Evolutionary conservation across 805 yeast species (phyloP), one percentile per base, ranked within the genome.

Genomic region (Kodamaea jinghongensis): DNA sequence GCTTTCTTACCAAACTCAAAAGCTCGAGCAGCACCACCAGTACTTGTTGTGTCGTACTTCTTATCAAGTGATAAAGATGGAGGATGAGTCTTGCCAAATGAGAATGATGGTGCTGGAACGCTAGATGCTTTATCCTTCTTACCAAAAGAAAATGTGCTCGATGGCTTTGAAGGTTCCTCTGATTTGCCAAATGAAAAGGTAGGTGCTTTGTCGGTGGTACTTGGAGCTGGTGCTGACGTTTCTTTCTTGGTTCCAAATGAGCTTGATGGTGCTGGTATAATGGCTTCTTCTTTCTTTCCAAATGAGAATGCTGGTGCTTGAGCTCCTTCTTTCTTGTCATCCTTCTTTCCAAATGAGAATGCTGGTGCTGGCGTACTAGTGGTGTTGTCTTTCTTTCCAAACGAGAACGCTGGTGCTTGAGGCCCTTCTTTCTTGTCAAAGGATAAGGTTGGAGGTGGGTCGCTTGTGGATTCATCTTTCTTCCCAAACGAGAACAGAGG

Each of bases 111-210:
- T 12, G 27, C 33, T 7, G 23, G 23, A 20, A 26, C 38, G 17
- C 16, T 25, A 26, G 32, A n/a, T 11, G 15, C 39, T 28, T 34
- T 44, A 11, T 40, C 39, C 27, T 34, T 38, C 17, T 27, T 20
- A 6, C 51, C 58, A 39, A 51, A 48, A 12, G 45, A 30, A n/a
- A 48, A 42, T 12, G 31, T 35, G 33, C 26, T 35, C 2, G 41
- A 16, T 17, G 30, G 36, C 16, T 23, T 31, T 6, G 48, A 41
- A 9, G 17, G 34, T 16, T 31, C 38, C 32, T 34, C 26, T n/a
- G 37, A 30, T 11, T 34, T 32, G 17, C 38, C 38, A 26, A 17
- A 26, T 22, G 34, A 17, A n/a, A 17, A 13, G 28, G 25, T n/a
- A 16, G 38, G 32, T 15, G 4, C 12, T 35, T 27, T 9, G 31